Evolutionary conservation across 2,329 filamentous ascomycete species (phyloP), one percentile per base, ranked within the genome.

Genomic region (Neocatenulostroma microsporum): DNA sequence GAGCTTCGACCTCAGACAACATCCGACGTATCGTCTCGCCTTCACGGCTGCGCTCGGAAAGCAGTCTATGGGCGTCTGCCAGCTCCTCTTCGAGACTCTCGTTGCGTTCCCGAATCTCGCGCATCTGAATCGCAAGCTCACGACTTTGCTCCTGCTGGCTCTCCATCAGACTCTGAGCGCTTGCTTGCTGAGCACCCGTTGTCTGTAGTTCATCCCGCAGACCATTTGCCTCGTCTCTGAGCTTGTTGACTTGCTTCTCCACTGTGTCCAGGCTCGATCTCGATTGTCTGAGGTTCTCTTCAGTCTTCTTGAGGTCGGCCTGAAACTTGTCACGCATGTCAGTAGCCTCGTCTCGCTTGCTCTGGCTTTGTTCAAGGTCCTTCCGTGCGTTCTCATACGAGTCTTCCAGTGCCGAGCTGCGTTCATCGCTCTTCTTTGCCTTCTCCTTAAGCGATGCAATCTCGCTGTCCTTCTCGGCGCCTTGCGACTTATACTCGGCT

Each of bases 31-130:
- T 96, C 1, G 86, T 95, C 65, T 96, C 89, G 18, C 80, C 84
- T 62, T 98, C 91, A 28, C 91, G 78, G 3, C 85, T 89, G 18
- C 91, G 80, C 61, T 98, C 91, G 35, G 76, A 78, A 2, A 98
- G 73, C 42, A 95, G 74, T 40, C 85, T 77, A 57, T 94, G 87
- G 3, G 87, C 82, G 61, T 98, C 91, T 1, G 78, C 77, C 1
- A 96, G 71, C 60, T 98, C 91, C 62, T 98, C 91, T 54, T 95
- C 89, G 1, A 96, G 68, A 40, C 80, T 84, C 54, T 95, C 88
- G 25, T 80, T 82, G 47, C 86, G 80, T 33, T 81, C 77, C 43
- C 83, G 79, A 1, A 84, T 78, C 62, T 98, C 91, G 61, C 91
- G 94, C 62, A 95, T 82, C 63, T 95, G 91, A 47, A 85, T 82